phyloP scores from a whole-genome alignment of 2,329 filamentous ascomycete genomes.

The Colletotrichum lentis region DNA sequence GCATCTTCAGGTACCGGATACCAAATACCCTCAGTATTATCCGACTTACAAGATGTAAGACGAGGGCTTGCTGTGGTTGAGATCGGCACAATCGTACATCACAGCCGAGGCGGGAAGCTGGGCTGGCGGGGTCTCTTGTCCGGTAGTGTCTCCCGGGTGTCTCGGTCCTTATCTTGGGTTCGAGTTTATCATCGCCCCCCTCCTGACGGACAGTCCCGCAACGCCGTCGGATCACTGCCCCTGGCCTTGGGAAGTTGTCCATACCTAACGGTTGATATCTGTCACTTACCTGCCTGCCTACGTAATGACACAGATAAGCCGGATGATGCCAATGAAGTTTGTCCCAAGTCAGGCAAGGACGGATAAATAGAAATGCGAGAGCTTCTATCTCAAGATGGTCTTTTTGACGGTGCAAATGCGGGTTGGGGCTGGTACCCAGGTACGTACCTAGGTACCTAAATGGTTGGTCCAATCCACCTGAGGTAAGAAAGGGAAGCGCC shows the following conservation, averaged over 20 bases:
- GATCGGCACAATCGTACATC: background rate
- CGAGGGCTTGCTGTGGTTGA: too few species aligned
- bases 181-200: background rate
- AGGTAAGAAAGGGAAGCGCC: too few species aligned
- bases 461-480: too few species aligned
- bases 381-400: background rate
- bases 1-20: too few species aligned
- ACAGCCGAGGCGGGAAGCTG: background rate
- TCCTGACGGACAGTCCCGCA: background rate
- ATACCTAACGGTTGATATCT: background rate
- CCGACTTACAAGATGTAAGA: too few species aligned
- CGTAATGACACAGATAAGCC: background rate
- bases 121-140: background rate
- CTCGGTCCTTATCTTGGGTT: constrained; percentile 2
- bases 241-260: background rate
- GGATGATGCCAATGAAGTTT: background rate
- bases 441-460: background rate
- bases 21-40: too few species aligned
- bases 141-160: background rate
- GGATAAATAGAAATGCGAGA: background rate
- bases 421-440: background rate
- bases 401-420: background rate
- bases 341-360: too few species aligned
- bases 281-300: background rate
- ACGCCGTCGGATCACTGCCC: background rate